Conservation (phyloP, 306 rosid genomes). For the Rubus idaeus region DNA sequence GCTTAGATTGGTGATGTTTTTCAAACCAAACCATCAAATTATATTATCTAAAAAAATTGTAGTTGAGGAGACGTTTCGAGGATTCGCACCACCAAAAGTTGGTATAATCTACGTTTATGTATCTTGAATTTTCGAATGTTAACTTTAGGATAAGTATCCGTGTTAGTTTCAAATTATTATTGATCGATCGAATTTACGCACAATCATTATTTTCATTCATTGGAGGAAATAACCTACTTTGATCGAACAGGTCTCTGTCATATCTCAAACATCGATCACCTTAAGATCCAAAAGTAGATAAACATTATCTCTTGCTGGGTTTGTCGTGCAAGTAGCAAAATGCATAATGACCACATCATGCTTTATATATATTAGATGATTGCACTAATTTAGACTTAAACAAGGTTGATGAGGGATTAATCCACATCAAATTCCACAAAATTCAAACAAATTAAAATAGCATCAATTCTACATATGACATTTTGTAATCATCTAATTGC, state of each 20-base stretch:
- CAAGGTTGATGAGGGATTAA: neutral
- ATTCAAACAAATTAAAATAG: neutral
- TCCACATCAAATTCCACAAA: neutral
- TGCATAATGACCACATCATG: neutral
- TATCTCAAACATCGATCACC: neutral
- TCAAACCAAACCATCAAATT: conserved; percentile 8
- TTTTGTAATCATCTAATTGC: neutral
- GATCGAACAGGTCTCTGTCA: neutral
- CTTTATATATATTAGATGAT: neutral
- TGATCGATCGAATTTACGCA: too few species aligned
- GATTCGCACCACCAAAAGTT: too few species aligned
- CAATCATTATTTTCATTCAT: neutral
- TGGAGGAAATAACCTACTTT: neutral
- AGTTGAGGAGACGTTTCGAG: too few species aligned
- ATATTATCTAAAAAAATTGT: neutral
- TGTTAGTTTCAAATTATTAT: too few species aligned
- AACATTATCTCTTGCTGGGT: neutral
- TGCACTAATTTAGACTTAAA: neutral
- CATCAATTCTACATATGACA: neutral
- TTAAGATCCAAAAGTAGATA: neutral
- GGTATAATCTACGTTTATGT: too few species aligned
- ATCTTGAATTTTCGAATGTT: too few species aligned
- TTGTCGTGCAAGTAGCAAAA: neutral
- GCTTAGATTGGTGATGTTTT: conserved; percentile 4
- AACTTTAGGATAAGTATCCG: too few species aligned